A percentile compares a stretch with the other conserved stretches of the same genome.
Evolutionary conservation across 495 filamentous ascomycete species (phyloP).

Genomic region (Neurospora sp.): DNA sequence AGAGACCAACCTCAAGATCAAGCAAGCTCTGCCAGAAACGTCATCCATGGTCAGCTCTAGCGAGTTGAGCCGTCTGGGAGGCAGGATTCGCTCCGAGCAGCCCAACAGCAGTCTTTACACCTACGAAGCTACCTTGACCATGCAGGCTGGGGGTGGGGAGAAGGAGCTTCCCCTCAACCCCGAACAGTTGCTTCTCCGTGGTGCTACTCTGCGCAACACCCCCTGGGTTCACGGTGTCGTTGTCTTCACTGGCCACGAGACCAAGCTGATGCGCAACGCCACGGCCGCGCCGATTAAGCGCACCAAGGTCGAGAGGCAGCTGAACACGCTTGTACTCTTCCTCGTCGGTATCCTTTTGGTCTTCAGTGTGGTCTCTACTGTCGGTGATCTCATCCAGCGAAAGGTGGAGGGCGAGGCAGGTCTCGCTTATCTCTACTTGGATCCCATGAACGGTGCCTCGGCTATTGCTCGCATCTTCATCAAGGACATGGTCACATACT

Average conservation of each 20-base stretch:
- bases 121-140: slow-evolving; percentile 92
- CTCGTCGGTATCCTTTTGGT: slow-evolving; percentile 73
- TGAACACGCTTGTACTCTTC: slow-evolving; percentile 89
- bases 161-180: slow-evolving; percentile 79
- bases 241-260: slow-evolving; percentile 97
- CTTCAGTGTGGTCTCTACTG: slow-evolving; percentile 79
- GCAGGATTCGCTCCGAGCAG: slow-evolving; percentile 85
- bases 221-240: slow-evolving; percentile 97
- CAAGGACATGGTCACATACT: slow-evolving; percentile 93
- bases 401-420: slow-evolving; percentile 40
- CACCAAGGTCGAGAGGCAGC: slow-evolving; percentile 84
- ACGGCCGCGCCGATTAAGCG: slow-evolving; percentile 96
- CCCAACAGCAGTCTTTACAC: slow-evolving; percentile 98
- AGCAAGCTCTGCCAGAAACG: slow-evolving; percentile 95
- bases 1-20: slow-evolving; percentile 98
- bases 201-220: slow-evolving; percentile 90
- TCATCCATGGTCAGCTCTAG: slow-evolving; percentile 73
- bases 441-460: slow-evolving; percentile 25
- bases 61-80: slow-evolving; percentile 79
- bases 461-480: slow-evolving; percentile 73
- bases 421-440: slow-evolving; percentile 63
- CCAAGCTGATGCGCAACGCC: slow-evolving; percentile 97
- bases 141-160: slow-evolving; percentile 88
- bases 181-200: slow-evolving; percentile 64
- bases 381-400: slow-evolving; percentile 79